These are phyloP conservation scores for Nakazawaea anatomiae DNA, from an alignment of 805 yeast species.

Conservation along the genomic window DNA sequence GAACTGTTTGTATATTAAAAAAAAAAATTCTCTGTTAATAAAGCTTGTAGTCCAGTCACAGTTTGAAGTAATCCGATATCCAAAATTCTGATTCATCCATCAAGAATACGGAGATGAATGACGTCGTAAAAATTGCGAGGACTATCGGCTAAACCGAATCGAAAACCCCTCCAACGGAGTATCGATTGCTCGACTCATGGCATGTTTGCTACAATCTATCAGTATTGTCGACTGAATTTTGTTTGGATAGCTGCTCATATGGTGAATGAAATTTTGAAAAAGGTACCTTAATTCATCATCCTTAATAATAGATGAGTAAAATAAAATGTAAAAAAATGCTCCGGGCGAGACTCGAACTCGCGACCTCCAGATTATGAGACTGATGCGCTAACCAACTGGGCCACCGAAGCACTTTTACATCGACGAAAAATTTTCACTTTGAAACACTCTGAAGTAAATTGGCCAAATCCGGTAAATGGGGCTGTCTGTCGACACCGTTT, in stretches of 20 bases:
- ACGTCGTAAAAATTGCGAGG: background rate
- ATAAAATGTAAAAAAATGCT: conserved; percentile 2
- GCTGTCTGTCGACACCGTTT: no score
- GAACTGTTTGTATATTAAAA: background rate
- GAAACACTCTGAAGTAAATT: background rate
- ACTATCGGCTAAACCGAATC: background rate
- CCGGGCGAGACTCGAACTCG: conserved; percentile 14
- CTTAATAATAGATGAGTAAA: background rate
- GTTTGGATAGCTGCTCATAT: no score
- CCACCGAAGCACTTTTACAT: conserved; percentile 11
- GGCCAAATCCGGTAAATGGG: background rate
- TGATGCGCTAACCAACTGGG: conserved; percentile 14
- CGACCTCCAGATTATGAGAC: conserved; percentile 14
- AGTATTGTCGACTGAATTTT: no score
- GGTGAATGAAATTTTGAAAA: no score
- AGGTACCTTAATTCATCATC: no score
- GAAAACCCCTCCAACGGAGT: no score
- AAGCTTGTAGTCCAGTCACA: no score
- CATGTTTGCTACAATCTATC: no score
- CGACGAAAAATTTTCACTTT: background rate
- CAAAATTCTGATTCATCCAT: no score
- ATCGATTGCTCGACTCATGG: no score
- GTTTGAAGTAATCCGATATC: no score
- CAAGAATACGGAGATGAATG: no score
- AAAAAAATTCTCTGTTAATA: background rate